phyloP scores from a whole-genome alignment of 169 alveolate species.

The Eimeria acervulina region DNA sequence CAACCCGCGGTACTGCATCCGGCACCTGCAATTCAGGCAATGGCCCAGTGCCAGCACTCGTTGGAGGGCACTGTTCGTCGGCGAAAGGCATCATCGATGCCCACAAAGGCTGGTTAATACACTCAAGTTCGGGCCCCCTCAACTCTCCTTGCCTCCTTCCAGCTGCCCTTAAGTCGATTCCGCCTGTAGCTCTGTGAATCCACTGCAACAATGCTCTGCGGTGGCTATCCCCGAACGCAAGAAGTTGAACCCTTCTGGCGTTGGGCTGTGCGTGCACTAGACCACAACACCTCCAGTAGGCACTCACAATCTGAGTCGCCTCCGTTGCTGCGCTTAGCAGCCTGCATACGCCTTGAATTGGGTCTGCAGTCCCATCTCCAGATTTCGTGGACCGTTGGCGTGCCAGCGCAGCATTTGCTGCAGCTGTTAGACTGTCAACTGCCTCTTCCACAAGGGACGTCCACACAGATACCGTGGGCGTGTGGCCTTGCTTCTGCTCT shows the following conservation, averaged over 20 bases:
- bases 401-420: constrained; percentile 28
- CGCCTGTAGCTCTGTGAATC: constrained; percentile 64
- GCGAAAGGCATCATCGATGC: constrained; percentile 73
- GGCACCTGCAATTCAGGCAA: neutral
- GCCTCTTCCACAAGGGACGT: constrained; percentile 50
- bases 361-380: neutral
- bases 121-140: constrained; percentile 47
- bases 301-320: constrained; percentile 54
- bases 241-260: constrained; percentile 39
- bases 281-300: constrained; percentile 57
- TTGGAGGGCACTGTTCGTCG: neutral
- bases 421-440: constrained; percentile 20
- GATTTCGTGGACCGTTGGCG: neutral
- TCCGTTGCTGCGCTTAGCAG: constrained; percentile 29
- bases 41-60: neutral
- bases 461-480: constrained; percentile 32
- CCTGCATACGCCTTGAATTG: neutral
- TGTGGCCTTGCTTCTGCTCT: constrained; percentile 13
- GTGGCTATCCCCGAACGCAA: constrained; percentile 61
- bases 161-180: neutral
- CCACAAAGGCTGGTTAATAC: constrained; percentile 65
- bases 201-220: constrained; percentile 71
- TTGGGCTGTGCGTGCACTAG: constrained; percentile 42
- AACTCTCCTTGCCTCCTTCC: constrained; percentile 57
- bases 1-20: neutral